These are phyloP conservation scores for Clavulina sp. DNA, from an alignment of 768 basidiomycete genomes.

Conservation along the genomic window DNA sequence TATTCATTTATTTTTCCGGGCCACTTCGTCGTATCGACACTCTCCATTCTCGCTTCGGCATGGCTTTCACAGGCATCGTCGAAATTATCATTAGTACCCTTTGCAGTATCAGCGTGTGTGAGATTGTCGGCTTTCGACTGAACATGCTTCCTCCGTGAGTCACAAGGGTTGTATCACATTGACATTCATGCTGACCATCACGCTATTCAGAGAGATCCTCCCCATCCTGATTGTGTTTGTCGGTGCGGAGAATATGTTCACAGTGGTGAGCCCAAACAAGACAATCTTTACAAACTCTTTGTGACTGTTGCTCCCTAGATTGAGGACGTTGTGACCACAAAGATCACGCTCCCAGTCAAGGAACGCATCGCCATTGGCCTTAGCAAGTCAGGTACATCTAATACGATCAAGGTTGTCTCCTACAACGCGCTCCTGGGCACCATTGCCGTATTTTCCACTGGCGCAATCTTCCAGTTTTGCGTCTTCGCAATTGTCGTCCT, in stretches of 20 bases:
- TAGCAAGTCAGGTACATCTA: conserved; percentile 76
- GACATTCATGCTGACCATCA: conserved; percentile 10
- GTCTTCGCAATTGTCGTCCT: conserved; percentile 85
- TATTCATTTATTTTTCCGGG: conserved; percentile 58
- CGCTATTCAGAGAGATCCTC: conserved; percentile 48
- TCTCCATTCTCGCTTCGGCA: conserved; percentile 78
- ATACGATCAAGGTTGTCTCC: conserved; percentile 78
- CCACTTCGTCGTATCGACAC: conserved; percentile 61
- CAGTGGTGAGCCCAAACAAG: conserved; percentile 37
- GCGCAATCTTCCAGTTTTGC: conserved; percentile 84
- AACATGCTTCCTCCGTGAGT: conserved; percentile 75
- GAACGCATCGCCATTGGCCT: conserved; percentile 84
- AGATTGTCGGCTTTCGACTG: conserved; percentile 71
- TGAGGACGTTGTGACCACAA: conserved; percentile 68
- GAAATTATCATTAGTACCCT: conserved; percentile 87
- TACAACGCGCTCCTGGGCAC: conserved; percentile 68
- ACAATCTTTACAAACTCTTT: conserved; percentile 6
- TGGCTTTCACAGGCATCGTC: conserved; percentile 84
- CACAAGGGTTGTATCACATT: conserved; percentile 13
- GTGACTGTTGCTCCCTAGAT: conserved; percentile 30
- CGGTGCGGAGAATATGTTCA: conserved; percentile 96
- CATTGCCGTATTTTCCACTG: conserved; percentile 54
- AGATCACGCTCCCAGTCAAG: conserved; percentile 74
- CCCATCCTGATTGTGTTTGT: conserved; percentile 91
- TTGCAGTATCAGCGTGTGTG: conserved; percentile 84